A percentile compares a stretch with the other conserved stretches of the same genome.
Conservation (phyloP, 2,329 filamentous ascomycete species). For the Fusarium domesticum region DNA sequence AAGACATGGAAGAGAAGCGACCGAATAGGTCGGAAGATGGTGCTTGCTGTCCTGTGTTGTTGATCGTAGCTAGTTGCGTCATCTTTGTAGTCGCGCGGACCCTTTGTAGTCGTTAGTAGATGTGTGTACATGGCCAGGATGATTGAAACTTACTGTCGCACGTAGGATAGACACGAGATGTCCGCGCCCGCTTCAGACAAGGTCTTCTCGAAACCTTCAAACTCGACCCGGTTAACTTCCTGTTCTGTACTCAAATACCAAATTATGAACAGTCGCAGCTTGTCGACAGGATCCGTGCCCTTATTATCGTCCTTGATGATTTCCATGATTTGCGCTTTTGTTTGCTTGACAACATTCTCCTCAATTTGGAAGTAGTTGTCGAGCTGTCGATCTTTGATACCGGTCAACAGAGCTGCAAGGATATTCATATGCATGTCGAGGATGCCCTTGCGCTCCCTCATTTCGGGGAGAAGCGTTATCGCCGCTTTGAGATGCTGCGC, state of each 20-base stretch:
- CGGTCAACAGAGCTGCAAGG: constrained; percentile 68
- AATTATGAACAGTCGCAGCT: constrained; percentile 91
- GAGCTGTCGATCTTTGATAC: constrained; percentile 91
- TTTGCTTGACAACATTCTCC: constrained; percentile 88
- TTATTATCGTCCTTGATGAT: constrained; percentile 77
- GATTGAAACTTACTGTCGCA: constrained; percentile 66
- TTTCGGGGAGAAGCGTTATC: constrained; percentile 86
- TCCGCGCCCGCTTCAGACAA: constrained; percentile 74
- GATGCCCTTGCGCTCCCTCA: constrained; percentile 86
- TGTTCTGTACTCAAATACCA: constrained; percentile 95
- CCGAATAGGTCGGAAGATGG: constrained; percentile 78
- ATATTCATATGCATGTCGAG: constrained; percentile 99
- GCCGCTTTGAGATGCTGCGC: constrained; percentile 94
- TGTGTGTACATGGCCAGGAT: not conserved
- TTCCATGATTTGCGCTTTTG: constrained; percentile 83
- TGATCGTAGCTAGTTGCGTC: constrained; percentile 94
- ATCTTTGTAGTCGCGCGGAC: constrained; percentile 94
- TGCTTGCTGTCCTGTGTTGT: constrained; percentile 63
- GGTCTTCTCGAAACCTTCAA: constrained; percentile 82
- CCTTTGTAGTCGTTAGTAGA: constrained; percentile 41
- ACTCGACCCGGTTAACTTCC: constrained; percentile 77
- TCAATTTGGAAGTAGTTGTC: constrained; percentile 97
- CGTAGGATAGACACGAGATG: constrained; percentile 74
- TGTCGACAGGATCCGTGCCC: constrained; percentile 81
- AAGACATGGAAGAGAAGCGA: constrained; percentile 88